phyloP scores from a whole-genome alignment of 164 flowering plant species.

The Dillenia turbinata region DNA sequence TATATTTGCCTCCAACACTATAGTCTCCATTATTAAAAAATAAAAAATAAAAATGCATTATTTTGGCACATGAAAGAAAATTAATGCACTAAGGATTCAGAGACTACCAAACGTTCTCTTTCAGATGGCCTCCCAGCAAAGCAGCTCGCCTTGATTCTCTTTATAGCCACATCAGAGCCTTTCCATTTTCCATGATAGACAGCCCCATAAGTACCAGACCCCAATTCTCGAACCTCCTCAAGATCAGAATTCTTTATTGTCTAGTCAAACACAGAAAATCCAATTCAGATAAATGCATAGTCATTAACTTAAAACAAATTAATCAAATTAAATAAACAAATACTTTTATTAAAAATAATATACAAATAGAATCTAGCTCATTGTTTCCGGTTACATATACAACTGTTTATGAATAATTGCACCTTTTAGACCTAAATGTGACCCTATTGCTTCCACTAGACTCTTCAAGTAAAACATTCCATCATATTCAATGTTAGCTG shows the following conservation, averaged over 20 bases:
- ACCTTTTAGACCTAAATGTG: too few species aligned
- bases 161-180: conserved; percentile 98
- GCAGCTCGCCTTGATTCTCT: conserved; percentile 97
- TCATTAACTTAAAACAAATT: background rate
- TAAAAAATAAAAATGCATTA: too few species aligned
- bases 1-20: too few species aligned
- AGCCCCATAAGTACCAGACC: conserved; percentile 96
- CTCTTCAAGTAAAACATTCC: too few species aligned
- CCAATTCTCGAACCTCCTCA: conserved; percentile 90
- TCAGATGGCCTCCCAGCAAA: conserved; percentile 97
- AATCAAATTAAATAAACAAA: background rate
- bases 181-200: conserved; percentile 99
- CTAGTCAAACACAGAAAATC: conserved; percentile 26
- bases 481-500: too few species aligned
- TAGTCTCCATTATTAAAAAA: too few species aligned
- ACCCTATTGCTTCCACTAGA: too few species aligned
- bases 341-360: background rate
- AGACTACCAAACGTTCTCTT: conserved; percentile 85
- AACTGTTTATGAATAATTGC: too few species aligned
- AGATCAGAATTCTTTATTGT: conserved; percentile 89
- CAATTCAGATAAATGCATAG: background rate
- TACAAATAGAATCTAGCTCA: too few species aligned
- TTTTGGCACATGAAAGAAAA: too few species aligned
- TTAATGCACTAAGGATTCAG: conserved; percentile 1
- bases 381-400: too few species aligned